Base-by-base conservation (phyloP, 2,329 filamentous ascomycete species). In the Fusarium sp. region DNA sequence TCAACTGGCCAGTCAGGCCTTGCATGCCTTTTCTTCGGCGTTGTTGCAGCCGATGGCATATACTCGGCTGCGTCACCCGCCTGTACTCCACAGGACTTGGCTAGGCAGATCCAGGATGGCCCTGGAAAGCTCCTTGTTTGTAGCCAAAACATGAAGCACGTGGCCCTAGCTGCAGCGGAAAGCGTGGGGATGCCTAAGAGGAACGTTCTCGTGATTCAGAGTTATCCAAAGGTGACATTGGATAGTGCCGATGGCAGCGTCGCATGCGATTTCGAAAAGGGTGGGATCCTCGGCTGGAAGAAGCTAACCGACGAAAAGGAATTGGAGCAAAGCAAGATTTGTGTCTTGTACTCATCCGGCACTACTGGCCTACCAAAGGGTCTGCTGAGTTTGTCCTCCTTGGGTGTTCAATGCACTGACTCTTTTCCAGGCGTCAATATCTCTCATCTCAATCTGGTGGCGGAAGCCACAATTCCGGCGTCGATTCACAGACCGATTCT, bases 11-110 rank as follows among this genome's bases (percentile, higher is more conserved):
- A 91, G 73, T 86, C 86, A 54, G 82, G 90, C 6, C 82, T 91
- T 0, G 86, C 89, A 0, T 83, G 86, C 14, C 73, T 90, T 2
- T 89, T 90, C 76, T 91, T 85, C 72, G 88, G 86, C 16, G 86
- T 90, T 62, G 83, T 92, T 54, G 90, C 88, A 5, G 89, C 89
- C 3, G 89, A 87, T 1, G 90, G 89, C 20, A 85, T 92, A 30
- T 92, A 89, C 74, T 89, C 88, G 8, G 87, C 88, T 6, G 88
- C 88, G 0, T 88, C 85, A 56, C 83, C 88, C 0, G 83, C 85
- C 0, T 86, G 84, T 6, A 90, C 89, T 0, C 82, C 85, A 0
- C 76, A 82, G 3, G 90, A 92, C 30, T 79, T 92, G 10, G 84
- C 85, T 4, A 83, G 87, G 39, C 84, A 87, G 76, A 75, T 86